Base-by-base conservation (phyloP, 176 grass and related monocot genomes). In the Avena eriantha region DNA sequence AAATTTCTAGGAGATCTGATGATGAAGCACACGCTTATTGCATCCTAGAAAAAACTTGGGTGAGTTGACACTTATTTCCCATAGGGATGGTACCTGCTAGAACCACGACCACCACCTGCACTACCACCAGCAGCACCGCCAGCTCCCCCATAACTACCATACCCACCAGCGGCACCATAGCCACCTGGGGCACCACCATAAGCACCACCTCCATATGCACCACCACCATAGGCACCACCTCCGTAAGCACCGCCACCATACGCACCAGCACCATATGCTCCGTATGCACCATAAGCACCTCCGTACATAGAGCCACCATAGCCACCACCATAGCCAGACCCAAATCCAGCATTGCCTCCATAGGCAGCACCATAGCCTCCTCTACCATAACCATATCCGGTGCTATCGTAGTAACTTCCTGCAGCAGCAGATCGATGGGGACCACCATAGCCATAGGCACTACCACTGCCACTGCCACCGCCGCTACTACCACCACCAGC, bases 81-180 rank as follows among this genome's bases (percentile, higher is more conserved):
- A n/a, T 96, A 96, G 0, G 94, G 94, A 78, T 96, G 94, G 35
- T 96, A 96, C 90, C 94, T 96, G 83, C 88, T 80, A 69, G 90
- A 85, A 29, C 92, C 90, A 65, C 92, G 87, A 70, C 89, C 94
- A 70, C 89, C 94, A 56, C 85, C 88, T 47, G 91, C 78, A 51
- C 89, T 76, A 18, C 92, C 88, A 24, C 87, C 83, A 51, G 36
- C 76, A 77, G 87, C 83, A 51, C 63, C 77, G 0, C 67, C 81
- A 6, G 87, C 84, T 15, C 87, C 93, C 10, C 92, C 89, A n/a
- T 92, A 92, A 57, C 82, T 61, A 31, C 90, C 90, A 59, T 88
- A 84, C 19, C 81, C 88, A 2, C 92, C 74, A 0, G 90, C 56
- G 0, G 90, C 56, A 24, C 86, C 88, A 68, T 88, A 88, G 31